A percentile compares a stretch with the other conserved stretches of the same genome.
Conservation (phyloP, 2,329 filamentous ascomycete species). For the Alternaria sp. region DNA sequence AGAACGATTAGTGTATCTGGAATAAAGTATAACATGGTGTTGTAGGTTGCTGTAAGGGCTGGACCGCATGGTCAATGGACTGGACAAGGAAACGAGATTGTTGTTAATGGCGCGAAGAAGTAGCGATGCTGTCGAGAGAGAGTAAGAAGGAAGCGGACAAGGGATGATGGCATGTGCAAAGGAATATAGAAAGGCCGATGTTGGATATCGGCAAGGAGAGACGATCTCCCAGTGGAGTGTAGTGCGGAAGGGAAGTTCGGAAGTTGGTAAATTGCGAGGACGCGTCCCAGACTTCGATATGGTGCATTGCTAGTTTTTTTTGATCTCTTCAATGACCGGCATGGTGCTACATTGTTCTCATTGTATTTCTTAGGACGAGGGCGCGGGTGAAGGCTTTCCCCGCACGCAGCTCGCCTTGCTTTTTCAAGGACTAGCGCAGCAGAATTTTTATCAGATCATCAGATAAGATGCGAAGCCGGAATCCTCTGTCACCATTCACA, state of each 20-base stretch:
- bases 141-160: too few relatives aligned
- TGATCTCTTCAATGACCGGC: accelerated
- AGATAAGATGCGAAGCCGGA: constrained; percentile 27
- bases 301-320: neutral
- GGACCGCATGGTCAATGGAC: constrained; percentile 11
- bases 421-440: neutral
- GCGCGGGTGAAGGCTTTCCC: neutral
- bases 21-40: neutral
- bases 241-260: neutral
- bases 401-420: neutral
- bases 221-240: neutral
- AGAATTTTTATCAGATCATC: constrained; percentile 27
- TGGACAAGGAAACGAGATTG: neutral
- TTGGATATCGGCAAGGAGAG: neutral
- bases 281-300: neutral
- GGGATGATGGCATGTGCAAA: neutral
- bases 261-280: neutral
- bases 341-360: neutral
- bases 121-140: neutral
- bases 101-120: constrained; percentile 23
- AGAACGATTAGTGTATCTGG: neutral
- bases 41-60: constrained; percentile 24
- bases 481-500: constrained; percentile 6
- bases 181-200: neutral
- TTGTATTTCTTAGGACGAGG: neutral